Conservation (phyloP, 345 rosid genomes). For the Cochlearia excelsa region DNA sequence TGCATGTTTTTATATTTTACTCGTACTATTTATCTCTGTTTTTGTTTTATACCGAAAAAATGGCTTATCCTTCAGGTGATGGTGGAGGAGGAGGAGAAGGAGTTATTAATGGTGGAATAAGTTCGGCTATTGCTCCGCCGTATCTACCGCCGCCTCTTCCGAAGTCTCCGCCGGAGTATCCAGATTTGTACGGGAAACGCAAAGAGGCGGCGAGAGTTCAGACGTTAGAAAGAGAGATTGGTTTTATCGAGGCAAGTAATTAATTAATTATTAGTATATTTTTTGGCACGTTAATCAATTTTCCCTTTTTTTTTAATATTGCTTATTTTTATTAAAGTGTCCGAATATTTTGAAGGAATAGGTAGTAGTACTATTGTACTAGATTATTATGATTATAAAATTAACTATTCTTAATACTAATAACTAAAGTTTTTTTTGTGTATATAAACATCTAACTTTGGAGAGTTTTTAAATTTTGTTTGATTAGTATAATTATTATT, state of each 20-base stretch:
- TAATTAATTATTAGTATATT: background rate
- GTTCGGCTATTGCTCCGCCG: conserved; percentile 39
- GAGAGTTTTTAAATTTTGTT: background rate
- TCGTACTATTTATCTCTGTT: too few relatives aligned
- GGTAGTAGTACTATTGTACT: too few relatives aligned
- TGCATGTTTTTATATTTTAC: too few relatives aligned
- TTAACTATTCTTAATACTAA: background rate
- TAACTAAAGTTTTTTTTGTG: background rate
- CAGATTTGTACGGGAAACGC: conserved; percentile 90
- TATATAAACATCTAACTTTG: background rate
- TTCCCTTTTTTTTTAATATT: conserved; percentile 4
- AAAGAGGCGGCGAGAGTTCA: conserved; percentile 77
- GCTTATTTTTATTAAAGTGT: conserved; percentile 23
- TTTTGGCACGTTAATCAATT: too few relatives aligned
- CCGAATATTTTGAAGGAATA: conserved; percentile 34
- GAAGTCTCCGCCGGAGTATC: conserved; percentile 88
- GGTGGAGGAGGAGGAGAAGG: conserved; percentile 1
- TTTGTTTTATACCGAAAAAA: too few relatives aligned
- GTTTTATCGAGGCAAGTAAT: conserved; percentile 74
- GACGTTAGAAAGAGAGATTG: conserved; percentile 84
- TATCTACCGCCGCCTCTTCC: conserved; percentile 71
- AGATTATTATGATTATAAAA: conserved; percentile 11
- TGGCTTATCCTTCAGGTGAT: conserved; percentile 43
- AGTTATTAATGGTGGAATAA: conserved; percentile 14
- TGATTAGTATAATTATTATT: background rate